phyloP scores from a whole-genome alignment of 352 stramenopile genomes.

The Globisporangium paddicum region DNA sequence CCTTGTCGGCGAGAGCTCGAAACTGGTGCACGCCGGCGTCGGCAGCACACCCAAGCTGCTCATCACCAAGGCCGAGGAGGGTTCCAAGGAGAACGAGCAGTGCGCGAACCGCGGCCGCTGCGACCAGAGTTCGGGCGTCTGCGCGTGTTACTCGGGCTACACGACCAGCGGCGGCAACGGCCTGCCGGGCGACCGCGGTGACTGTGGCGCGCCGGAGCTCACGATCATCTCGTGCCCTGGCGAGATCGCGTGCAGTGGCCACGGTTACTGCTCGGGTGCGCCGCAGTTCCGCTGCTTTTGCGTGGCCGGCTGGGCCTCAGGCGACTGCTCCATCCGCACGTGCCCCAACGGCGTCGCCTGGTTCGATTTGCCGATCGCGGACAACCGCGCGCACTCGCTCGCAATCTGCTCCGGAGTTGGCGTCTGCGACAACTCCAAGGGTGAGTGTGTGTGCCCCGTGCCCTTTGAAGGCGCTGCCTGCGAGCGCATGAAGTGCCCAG shows the following conservation, averaged over 20 bases:
- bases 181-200: conserved; percentile 46
- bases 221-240: conserved; percentile 54
- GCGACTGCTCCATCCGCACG: conserved; percentile 66
- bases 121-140: conserved; percentile 75
- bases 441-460: conserved; percentile 57
- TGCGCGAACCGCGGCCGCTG: conserved; percentile 71
- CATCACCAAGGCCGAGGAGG: conserved; percentile 58
- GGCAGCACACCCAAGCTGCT: conserved; percentile 39
- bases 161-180: conserved; percentile 66
- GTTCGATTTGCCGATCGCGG: conserved; percentile 55
- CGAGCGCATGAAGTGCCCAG: conserved; percentile 64
- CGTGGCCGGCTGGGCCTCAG: conserved; percentile 45
- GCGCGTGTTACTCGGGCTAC: conserved; percentile 80
- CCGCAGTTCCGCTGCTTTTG: conserved; percentile 75
- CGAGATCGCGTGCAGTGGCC: conserved; percentile 58
- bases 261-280: conserved; percentile 64
- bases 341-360: conserved; percentile 59
- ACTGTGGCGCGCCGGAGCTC: conserved; percentile 52
- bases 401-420: conserved; percentile 63
- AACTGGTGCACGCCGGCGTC: conserved; percentile 49
- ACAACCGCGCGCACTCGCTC: conserved; percentile 51
- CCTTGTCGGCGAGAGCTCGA: conserved; percentile 64
- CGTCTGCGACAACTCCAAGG: conserved; percentile 52
- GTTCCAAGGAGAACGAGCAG: conserved; percentile 89
- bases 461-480: conserved; percentile 68